Base-by-base conservation (phyloP, 1,284 basidiomycete species). In the Fistulina hepatica region DNA sequence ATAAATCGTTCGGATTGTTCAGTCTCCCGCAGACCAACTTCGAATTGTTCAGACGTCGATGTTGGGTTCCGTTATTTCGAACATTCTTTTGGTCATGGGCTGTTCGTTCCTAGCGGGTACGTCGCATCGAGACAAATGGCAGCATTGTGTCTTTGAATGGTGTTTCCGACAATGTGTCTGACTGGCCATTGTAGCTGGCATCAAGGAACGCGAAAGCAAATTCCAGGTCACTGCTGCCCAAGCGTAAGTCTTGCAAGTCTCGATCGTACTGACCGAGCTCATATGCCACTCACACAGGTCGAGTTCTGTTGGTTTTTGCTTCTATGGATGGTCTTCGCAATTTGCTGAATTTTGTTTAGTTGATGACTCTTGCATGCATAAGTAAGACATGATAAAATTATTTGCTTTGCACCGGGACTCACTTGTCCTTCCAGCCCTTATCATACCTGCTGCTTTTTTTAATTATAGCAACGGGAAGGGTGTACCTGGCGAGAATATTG, bases 391-490 rank as follows among this genome's bases (percentile, higher is more conserved):
- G 12, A 42, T 25, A 12, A 30, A 34, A 30, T 41, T 31, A 21
- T 12, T 17, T 31, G 8, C 21, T 23, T 37, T 46, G 34, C 37
- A 42, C 34, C 43, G 6, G 36, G 26, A 27, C 40, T 41, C 26
- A 40, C 39, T 25, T 10, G 6, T 19, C 25, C 39, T 26, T 21
- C 32, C 45, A 83, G 80, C 89, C 20, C 71, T 95, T 27, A 81
- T 92, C 44, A 81, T 95, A 41, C 90, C 90, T n/a, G 90, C 90
- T 21, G 90, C 90, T 1, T 93, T n/a, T n/a, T n/a, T n/a, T n/a
- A n/a, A 89, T 52, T 71, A 79, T 52, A 70, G 67, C 45, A 65
- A 76, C 8, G 56, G 58, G 30, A 33, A 32, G 20, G 36, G 21
- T 42, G 6, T 45, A 35, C 34, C 43, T 23, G 34, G 27, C 30